phyloP scores from a whole-genome alignment of 805 yeast genomes.

The Starmerella riodocensis region DNA sequence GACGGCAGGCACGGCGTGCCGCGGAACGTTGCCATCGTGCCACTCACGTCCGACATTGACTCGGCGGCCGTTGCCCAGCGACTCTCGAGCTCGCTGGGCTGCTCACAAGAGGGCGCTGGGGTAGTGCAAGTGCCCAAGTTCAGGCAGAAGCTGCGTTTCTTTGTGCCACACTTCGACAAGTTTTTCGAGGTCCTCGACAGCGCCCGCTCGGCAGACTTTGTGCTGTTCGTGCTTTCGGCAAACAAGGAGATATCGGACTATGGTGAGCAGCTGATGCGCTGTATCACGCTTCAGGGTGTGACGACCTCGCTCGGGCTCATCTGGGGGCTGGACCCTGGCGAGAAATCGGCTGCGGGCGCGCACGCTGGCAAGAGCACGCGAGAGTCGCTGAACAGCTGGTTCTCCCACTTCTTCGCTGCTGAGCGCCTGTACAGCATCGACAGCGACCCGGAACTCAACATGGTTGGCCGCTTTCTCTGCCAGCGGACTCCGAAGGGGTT shows the following conservation, averaged over 20 bases:
- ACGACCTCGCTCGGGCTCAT: constrained; percentile 69
- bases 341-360: constrained; percentile 43
- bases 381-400: constrained; percentile 51
- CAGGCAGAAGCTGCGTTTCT: constrained; percentile 56
- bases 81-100: constrained; percentile 14
- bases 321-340: constrained; percentile 41
- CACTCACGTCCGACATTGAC: constrained; percentile 61
- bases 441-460: constrained; percentile 50
- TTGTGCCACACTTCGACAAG: constrained; percentile 51
- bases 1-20: constrained; percentile 73
- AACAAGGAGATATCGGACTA: constrained; percentile 65
- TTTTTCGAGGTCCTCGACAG: constrained; percentile 67
- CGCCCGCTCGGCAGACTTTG: constrained; percentile 79
- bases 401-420: constrained; percentile 65
- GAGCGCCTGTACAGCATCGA: constrained; percentile 68
- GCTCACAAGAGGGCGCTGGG: constrained; percentile 19
- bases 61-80: constrained; percentile 22
- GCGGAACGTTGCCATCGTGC: constrained; percentile 66
- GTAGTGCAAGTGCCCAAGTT: constrained; percentile 48
- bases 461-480: constrained; percentile 61
- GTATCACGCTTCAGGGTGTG: constrained; percentile 84
- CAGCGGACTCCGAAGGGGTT: constrained; percentile 78
- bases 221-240: constrained; percentile 81
- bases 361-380: constrained; percentile 63
- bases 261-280: constrained; percentile 84